Evolutionary conservation across 106 monocot genomes (phyloP).

Genomic region (Cymbidium sinense): DNA sequence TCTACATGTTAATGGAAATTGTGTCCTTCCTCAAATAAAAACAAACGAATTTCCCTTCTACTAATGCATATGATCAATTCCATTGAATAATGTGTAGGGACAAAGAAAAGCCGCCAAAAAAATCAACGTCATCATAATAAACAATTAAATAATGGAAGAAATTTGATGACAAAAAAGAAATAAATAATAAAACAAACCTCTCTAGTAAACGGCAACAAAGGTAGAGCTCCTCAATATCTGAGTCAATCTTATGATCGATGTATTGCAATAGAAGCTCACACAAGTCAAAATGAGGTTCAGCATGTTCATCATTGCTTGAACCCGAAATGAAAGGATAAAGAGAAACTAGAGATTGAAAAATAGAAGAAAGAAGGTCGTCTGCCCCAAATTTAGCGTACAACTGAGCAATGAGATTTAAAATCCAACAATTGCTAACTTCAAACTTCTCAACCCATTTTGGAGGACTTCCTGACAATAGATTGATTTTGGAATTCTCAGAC

Average conservation of each 20-base stretch:
- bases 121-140: too few relatives aligned
- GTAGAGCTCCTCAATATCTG: constrained; percentile 87
- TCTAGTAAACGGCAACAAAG: constrained; percentile 69
- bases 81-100: neutral
- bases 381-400: constrained; percentile 25
- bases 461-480: constrained; percentile 58
- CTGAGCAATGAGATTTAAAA: constrained; percentile 47
- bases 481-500: constrained; percentile 13
- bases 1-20: neutral
- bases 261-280: constrained; percentile 67
- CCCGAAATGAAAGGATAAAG: constrained; percentile 17
- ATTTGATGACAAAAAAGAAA: neutral
- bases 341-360: constrained; percentile 37
- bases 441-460: constrained; percentile 69
- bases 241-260: constrained; percentile 56
- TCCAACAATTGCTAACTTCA: constrained; percentile 27
- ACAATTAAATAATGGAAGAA: neutral
- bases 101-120: too few relatives aligned
- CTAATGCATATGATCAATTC: neutral
- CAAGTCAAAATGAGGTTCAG: constrained; percentile 32
- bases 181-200: constrained; percentile 32
- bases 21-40: neutral
- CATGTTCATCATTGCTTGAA: constrained; percentile 30
- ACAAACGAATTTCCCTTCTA: neutral
- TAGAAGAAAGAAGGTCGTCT: constrained; percentile 39